phyloP scores from a whole-genome alignment of 169 alveolate species.

The Plasmodium malariae region DNA sequence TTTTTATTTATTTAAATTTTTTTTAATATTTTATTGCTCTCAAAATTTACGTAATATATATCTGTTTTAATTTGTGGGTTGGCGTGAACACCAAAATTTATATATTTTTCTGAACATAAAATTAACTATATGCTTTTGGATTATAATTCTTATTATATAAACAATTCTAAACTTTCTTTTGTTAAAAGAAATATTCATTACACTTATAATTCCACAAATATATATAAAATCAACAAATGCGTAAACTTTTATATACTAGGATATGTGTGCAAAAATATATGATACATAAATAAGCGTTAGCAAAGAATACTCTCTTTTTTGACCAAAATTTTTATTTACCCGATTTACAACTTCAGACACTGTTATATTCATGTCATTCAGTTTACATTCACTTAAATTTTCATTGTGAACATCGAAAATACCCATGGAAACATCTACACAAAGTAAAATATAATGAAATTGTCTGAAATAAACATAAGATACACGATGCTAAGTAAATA shows the following conservation, averaged over 20 bases:
- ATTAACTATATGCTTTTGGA: slow-evolving; percentile 5
- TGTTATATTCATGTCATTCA: slow-evolving; percentile 65
- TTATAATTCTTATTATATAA: neutral
- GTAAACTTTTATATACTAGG: too few species aligned
- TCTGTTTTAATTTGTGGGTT: neutral
- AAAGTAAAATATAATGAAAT: slow-evolving; percentile 10
- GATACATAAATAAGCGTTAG: neutral
- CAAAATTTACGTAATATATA: too few species aligned
- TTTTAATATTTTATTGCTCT: too few species aligned
- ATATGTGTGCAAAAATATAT: too few species aligned
- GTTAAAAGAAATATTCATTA: neutral
- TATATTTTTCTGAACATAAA: slow-evolving; percentile 10
- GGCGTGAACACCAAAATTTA: neutral
- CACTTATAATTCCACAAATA: too few species aligned
- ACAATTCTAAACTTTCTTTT: slow-evolving; percentile 11
- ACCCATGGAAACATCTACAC: slow-evolving; percentile 71
- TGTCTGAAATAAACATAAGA: slow-evolving; percentile 25
- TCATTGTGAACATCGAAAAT: slow-evolving; percentile 69
- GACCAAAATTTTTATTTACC: slow-evolving; percentile 23
- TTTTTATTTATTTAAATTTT: neutral
- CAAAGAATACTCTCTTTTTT: neutral
- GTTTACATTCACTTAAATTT: slow-evolving; percentile 42
- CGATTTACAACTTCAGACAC: slow-evolving; percentile 46
- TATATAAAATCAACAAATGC: too few species aligned
- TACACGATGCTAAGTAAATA: neutral